Evolutionary conservation across 176 grass and related monocot genomes (phyloP).

Genomic region (Thinopyrum elongatum): DNA sequence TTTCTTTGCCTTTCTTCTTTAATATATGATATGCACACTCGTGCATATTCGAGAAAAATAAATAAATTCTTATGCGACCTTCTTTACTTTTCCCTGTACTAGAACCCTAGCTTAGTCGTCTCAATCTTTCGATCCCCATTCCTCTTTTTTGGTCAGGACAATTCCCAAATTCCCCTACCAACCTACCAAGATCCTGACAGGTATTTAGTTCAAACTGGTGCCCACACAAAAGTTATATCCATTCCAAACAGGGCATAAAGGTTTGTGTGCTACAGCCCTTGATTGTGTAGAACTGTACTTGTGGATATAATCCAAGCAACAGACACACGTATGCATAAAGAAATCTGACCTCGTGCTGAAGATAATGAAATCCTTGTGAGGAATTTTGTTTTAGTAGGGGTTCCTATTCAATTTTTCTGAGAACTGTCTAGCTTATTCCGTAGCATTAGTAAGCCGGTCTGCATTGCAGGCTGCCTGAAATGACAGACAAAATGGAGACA

Average conservation of each 20-base stretch:
- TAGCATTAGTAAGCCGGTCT: constrained; percentile 9
- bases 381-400: not conserved
- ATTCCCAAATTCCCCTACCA: too few species aligned
- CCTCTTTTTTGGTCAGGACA: too few species aligned
- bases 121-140: too few species aligned
- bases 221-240: too few species aligned
- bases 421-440: not conserved
- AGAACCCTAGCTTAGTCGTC: too few species aligned
- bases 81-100: too few species aligned
- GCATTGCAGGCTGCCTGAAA: constrained; percentile 2
- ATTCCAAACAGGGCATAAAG: not conserved
- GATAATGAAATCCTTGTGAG: not conserved
- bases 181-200: too few species aligned
- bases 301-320: not conserved
- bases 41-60: too few species aligned
- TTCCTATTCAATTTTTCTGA: not conserved
- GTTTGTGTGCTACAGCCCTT: not conserved
- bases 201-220: too few species aligned
- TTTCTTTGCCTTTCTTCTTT: too few species aligned
- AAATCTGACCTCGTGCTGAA: not conserved
- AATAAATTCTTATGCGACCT: too few species aligned
- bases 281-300: not conserved
- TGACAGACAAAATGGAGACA: not conserved
- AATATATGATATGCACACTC: too few species aligned
- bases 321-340: not conserved